A percentile compares a stretch with the other conserved stretches of the same genome.
These are phyloP conservation scores for Termitomyces titanicus DNA, from an alignment of 768 basidiomycete genomes.

Conservation along the genomic window DNA sequence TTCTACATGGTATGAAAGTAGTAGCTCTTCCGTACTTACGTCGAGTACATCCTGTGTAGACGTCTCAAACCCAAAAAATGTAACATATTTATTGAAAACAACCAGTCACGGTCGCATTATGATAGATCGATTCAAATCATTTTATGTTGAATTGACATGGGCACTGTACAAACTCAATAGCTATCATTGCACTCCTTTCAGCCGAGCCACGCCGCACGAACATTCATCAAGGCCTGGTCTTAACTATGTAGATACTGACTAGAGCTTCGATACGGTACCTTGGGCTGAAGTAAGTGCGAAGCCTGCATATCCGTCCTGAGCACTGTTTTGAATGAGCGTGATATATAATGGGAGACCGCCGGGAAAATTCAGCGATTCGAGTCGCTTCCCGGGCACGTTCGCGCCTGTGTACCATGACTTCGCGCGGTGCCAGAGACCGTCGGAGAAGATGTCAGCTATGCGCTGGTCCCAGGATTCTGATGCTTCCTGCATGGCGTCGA, in stretches of 20 bases:
- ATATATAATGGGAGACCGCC: slow-evolving; percentile 20
- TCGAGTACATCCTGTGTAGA: too few species aligned
- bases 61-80: too few species aligned
- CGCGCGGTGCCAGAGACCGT: slow-evolving; percentile 14
- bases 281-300: slow-evolving; percentile 4
- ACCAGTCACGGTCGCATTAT: too few species aligned
- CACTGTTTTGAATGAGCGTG: slow-evolving; percentile 13
- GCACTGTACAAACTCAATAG: too few species aligned
- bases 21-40: too few species aligned
- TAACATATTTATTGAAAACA: too few species aligned
- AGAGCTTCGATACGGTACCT: background rate
- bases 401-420: slow-evolving; percentile 25
- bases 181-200: too few species aligned
- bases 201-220: background rate
- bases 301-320: slow-evolving; percentile 14
- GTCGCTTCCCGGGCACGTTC: slow-evolving; percentile 21
- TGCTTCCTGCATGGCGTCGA: slow-evolving; percentile 11
- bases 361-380: slow-evolving; percentile 20
- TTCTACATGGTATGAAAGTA: too few species aligned
- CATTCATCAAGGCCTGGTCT: background rate
- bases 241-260: background rate
- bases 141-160: too few species aligned
- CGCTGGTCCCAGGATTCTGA: slow-evolving; percentile 11
- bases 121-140: too few species aligned
- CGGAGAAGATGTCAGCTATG: slow-evolving; percentile 12